These are phyloP conservation scores for Penicillium sp. DNA, from an alignment of 2,329 filamentous ascomycete species.

Conservation along the genomic window DNA sequence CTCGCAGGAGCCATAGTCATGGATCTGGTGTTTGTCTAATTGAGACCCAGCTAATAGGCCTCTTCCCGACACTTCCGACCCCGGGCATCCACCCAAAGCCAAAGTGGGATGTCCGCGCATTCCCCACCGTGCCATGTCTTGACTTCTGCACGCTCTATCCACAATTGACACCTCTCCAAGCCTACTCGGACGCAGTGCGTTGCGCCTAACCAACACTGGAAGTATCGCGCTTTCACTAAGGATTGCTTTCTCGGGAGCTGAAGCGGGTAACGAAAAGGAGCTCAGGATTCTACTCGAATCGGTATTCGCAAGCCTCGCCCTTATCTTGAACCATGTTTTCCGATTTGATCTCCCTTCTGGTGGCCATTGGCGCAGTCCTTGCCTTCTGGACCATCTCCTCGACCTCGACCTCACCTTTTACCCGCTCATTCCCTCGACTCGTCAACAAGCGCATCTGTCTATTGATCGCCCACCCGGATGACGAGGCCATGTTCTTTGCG, in stretches of 20 bases:
- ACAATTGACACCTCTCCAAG: neutral
- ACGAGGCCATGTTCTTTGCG: conserved; percentile 99
- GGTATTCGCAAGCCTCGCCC: neutral
- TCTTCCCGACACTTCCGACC: neutral
- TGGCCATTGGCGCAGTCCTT: conserved; percentile 40
- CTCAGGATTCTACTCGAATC: neutral
- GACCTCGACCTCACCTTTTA: conserved; percentile 38
- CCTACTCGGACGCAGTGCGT: neutral
- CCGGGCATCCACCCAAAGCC: neutral
- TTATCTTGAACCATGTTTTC: conserved; percentile 10
- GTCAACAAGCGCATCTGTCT: conserved; percentile 82
- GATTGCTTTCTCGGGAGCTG: neutral
- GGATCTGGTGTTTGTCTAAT: neutral
- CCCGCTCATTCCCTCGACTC: conserved; percentile 53
- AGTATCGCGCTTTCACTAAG: neutral
- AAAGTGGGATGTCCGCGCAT: conserved; percentile 10
- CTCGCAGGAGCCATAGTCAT: neutral
- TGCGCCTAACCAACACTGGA: neutral
- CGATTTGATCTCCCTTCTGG: conserved; percentile 26
- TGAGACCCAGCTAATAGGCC: neutral
- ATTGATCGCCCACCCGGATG: conserved; percentile 93
- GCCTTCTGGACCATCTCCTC: conserved; percentile 42
- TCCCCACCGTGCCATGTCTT: conserved; percentile 17
- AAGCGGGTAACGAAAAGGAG: neutral
- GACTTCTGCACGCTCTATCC: conserved; percentile 8